These are phyloP conservation scores for Phytophthora pinifolia DNA, from an alignment of 352 stramenopile genomes.

Conservation along the genomic window DNA sequence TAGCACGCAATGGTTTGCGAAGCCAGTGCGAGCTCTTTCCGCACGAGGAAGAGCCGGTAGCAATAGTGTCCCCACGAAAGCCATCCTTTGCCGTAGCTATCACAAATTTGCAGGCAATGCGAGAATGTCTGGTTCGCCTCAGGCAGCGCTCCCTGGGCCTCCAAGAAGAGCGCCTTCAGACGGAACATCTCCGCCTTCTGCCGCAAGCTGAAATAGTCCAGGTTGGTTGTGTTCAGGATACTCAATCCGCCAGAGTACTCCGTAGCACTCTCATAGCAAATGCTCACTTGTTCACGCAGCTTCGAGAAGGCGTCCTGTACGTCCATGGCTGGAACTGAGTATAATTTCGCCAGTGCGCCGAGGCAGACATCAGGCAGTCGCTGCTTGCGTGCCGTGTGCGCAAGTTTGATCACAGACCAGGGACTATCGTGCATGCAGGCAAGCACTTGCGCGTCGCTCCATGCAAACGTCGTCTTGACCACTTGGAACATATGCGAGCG, in stretches of 20 bases:
- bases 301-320: constrained; percentile 93
- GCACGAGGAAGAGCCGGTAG: constrained; percentile 80
- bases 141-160: constrained; percentile 69
- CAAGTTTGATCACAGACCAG: constrained; percentile 92
- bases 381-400: constrained; percentile 91
- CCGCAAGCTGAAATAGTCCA: constrained; percentile 91
- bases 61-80: constrained; percentile 94
- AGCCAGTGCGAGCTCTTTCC: constrained; percentile 73
- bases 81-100: constrained; percentile 94
- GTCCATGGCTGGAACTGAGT: constrained; percentile 90
- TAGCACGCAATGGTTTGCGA: constrained; percentile 93
- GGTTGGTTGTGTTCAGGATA: constrained; percentile 93
- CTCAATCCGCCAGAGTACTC: constrained; percentile 88
- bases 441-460: constrained; percentile 87
- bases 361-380: constrained; percentile 87
- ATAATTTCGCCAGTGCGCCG: constrained; percentile 84
- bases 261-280: constrained; percentile 89
- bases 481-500: constrained; percentile 92
- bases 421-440: constrained; percentile 91
- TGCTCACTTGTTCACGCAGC: constrained; percentile 91
- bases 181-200: constrained; percentile 94
- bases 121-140: constrained; percentile 93
- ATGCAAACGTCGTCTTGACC: constrained; percentile 87
- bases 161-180: constrained; percentile 90
- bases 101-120: constrained; percentile 90